Conservation (phyloP, 306 rosid species). For the Inga leiocalycina region DNA sequence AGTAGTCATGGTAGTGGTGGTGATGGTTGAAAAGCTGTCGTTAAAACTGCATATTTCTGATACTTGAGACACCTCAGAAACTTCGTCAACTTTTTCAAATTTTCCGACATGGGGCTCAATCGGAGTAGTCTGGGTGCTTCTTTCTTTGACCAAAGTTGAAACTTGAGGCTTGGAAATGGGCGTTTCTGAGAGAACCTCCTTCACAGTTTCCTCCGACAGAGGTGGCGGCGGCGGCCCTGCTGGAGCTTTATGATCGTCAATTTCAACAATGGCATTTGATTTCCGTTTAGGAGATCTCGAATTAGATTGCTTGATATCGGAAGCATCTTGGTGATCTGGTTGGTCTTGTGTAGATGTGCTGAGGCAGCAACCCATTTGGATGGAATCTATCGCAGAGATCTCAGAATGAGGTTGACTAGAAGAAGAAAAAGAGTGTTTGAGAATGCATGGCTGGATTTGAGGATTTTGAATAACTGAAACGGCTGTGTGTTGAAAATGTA, state of each 20-base stretch:
- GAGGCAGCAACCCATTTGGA: conserved; percentile 86
- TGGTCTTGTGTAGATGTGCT: conserved; percentile 50
- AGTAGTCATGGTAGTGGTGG: conserved; percentile 25
- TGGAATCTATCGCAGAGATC: conserved; percentile 12
- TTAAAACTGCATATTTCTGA: conserved; percentile 62
- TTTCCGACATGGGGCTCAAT: conserved; percentile 21
- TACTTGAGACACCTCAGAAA: conserved; percentile 58
- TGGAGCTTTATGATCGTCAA: background rate
- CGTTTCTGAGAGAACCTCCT: conserved; percentile 90
- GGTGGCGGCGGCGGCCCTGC: conserved; percentile 22
- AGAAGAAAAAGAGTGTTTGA: conserved; percentile 28
- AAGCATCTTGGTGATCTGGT: conserved; percentile 25
- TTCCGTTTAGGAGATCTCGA: conserved; percentile 16
- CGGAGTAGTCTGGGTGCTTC: conserved; percentile 33
- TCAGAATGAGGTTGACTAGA: conserved; percentile 28
- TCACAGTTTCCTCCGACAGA: conserved; percentile 76
- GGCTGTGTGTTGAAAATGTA: conserved; percentile 40
- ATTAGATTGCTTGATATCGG: conserved; percentile 20
- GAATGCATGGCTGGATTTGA: conserved; percentile 31
- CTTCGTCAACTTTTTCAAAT: conserved; percentile 28
- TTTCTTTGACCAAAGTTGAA: conserved; percentile 28
- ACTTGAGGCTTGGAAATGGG: conserved; percentile 56
- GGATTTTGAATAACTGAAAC: conserved; percentile 41
- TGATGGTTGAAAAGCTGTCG: conserved; percentile 62
- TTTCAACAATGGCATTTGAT: conserved; percentile 30